phyloP scores from a whole-genome alignment of 768 basidiomycete genomes.

The Hortiboletus campestris region DNA sequence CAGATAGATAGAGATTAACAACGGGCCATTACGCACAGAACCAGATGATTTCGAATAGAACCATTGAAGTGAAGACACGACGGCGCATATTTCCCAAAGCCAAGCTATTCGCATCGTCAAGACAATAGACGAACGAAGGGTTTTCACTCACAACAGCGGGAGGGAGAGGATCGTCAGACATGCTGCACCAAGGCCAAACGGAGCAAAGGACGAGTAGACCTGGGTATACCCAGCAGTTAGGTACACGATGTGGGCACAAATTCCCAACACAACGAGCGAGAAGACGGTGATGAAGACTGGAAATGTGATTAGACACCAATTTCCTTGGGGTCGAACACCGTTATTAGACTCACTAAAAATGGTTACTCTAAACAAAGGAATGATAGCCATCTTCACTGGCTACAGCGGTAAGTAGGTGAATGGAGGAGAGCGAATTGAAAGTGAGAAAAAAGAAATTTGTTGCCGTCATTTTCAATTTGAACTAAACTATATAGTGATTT shows the following conservation, averaged over 20 bases:
- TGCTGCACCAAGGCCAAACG: constrained; percentile 14
- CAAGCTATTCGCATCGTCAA: constrained; percentile 13
- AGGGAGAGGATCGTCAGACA: constrained; percentile 21
- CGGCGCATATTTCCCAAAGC: constrained; percentile 7
- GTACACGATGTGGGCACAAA: constrained; percentile 20
- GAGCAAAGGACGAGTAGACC: constrained; percentile 6
- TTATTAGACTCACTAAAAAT: constrained; percentile 22
- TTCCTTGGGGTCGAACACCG: not conserved
- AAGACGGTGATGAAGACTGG: constrained; percentile 15
- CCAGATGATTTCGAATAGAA: constrained; percentile 28
- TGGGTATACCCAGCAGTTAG: constrained; percentile 5
- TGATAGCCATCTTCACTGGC: constrained; percentile 19
- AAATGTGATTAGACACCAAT: not conserved
- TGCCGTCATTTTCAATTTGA: not conserved
- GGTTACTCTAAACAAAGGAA: constrained; percentile 23
- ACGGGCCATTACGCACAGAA: constrained; percentile 17
- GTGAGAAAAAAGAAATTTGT: not conserved
- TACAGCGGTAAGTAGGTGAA: not conserved
- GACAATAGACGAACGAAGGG: not conserved
- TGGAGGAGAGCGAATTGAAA: not conserved
- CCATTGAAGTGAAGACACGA: constrained; percentile 18
- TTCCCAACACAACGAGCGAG: constrained; percentile 20
- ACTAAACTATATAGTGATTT: not conserved
- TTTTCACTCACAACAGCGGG: constrained; percentile 23
- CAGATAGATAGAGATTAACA: not conserved